phyloP scores from a whole-genome alignment of 2,329 filamentous ascomycete genomes.

The Byssochlamys sp. region DNA sequence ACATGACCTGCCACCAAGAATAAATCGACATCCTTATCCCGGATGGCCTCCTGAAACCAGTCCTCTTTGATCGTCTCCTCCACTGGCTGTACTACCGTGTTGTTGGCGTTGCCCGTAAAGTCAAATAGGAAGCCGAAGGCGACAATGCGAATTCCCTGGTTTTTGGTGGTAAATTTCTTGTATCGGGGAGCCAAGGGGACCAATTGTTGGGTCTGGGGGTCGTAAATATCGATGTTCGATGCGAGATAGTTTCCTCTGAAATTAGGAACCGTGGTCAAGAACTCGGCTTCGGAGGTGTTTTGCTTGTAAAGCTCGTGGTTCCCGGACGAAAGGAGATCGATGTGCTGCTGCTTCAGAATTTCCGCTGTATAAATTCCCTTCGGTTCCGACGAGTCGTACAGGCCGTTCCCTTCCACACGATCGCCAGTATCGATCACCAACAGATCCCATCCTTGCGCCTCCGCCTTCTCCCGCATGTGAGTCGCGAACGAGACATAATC shows the following conservation, averaged over 20 bases:
- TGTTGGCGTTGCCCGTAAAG: constrained; percentile 83
- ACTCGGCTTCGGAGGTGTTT: constrained; percentile 68
- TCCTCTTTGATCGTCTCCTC: constrained; percentile 68
- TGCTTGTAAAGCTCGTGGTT: constrained; percentile 91
- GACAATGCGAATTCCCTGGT: constrained; percentile 70
- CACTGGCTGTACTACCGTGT: constrained; percentile 73
- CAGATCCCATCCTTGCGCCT: constrained; percentile 69
- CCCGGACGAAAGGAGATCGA: constrained; percentile 77
- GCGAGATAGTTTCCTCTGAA: constrained; percentile 74
- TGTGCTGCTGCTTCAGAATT: constrained; percentile 69
- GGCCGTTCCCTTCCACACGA: constrained; percentile 82
- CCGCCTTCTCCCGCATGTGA: constrained; percentile 69
- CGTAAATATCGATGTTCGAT: constrained; percentile 83
- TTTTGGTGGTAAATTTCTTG: constrained; percentile 83
- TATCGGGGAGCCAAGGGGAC: constrained; percentile 72
- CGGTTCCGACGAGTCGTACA: constrained; percentile 81
- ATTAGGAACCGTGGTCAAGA: constrained; percentile 68
- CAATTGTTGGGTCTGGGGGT: constrained; percentile 59
- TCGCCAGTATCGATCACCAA: constrained; percentile 95
- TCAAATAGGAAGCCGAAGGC: constrained; percentile 94
- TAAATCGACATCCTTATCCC: constrained; percentile 68
- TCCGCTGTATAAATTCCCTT: constrained; percentile 84
- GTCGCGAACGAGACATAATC: constrained; percentile 90
- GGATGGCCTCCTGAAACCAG: constrained; percentile 82
- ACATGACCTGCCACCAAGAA: constrained; percentile 83